A percentile compares a stretch with the other conserved stretches of the same genome.
phyloP scores from a whole-genome alignment of 78 protist genomes.

The Cavenderia fasciculata region DNA sequence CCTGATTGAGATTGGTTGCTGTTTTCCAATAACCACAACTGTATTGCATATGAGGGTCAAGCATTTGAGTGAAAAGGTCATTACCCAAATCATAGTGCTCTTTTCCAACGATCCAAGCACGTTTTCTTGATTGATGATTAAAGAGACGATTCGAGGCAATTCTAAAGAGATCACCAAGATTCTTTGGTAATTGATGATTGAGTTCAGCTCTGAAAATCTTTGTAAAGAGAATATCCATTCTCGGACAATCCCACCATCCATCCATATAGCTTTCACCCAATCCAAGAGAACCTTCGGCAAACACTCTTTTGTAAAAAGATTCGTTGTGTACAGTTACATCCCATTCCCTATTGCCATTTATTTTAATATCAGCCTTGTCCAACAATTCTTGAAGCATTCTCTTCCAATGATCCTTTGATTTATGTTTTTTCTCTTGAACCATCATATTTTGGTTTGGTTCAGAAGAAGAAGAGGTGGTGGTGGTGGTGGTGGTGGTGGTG shows the following conservation, averaged over 20 bases:
- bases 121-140: not conserved
- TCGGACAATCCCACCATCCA: not conserved
- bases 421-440: no score
- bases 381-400: not conserved
- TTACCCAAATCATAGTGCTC: not conserved
- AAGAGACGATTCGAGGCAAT: not conserved
- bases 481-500: no score
- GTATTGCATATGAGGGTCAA: not conserved
- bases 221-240: not conserved
- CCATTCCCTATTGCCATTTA: not conserved
- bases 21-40: not conserved
- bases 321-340: not conserved
- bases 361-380: not conserved
- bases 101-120: not conserved
- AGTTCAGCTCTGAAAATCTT: not conserved
- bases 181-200: not conserved
- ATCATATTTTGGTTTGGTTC: no score
- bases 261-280: not conserved
- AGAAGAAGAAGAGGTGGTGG: no score
- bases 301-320: not conserved
- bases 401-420: no score
- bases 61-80: not conserved
- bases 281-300: not conserved
- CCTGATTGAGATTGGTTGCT: not conserved
- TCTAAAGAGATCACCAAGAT: not conserved